phyloP scores from a whole-genome alignment of 2,329 filamentous ascomycete species.

The Pseudocercospora cruenta region DNA sequence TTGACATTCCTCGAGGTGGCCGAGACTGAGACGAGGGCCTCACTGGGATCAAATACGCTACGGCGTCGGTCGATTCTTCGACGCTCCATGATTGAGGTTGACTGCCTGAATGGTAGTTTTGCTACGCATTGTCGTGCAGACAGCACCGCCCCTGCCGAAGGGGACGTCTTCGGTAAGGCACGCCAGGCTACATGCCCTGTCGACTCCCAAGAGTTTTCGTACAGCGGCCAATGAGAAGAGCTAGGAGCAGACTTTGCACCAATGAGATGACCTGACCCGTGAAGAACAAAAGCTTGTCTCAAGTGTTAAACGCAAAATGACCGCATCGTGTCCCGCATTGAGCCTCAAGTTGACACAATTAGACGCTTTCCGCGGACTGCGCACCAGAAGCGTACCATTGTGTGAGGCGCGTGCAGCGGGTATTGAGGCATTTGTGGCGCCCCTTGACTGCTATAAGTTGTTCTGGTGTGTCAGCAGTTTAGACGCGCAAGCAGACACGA shows the following conservation, averaged over 20 bases:
- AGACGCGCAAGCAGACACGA: too few species aligned
- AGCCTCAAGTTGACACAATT: too few species aligned
- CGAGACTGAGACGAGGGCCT: neutral
- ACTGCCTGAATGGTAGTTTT: neutral
- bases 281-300: neutral
- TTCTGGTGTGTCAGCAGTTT: too few species aligned
- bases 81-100: neutral
- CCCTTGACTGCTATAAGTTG: neutral
- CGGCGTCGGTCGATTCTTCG: neutral
- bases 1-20: neutral
- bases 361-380: neutral
- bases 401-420: neutral
- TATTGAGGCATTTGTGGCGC: neutral
- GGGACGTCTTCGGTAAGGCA: neutral
- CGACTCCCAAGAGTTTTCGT: neutral
- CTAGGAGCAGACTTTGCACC: neutral
- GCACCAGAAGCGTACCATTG: neutral
- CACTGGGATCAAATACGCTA: neutral
- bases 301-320: neutral
- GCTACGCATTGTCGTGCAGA: neutral
- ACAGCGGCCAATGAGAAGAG: neutral
- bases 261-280: neutral
- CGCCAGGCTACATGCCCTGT: neutral
- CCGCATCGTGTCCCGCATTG: neutral
- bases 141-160: neutral